phyloP scores from a whole-genome alignment of 2,329 filamentous ascomycete genomes.

The Diaporthe helianthi region DNA sequence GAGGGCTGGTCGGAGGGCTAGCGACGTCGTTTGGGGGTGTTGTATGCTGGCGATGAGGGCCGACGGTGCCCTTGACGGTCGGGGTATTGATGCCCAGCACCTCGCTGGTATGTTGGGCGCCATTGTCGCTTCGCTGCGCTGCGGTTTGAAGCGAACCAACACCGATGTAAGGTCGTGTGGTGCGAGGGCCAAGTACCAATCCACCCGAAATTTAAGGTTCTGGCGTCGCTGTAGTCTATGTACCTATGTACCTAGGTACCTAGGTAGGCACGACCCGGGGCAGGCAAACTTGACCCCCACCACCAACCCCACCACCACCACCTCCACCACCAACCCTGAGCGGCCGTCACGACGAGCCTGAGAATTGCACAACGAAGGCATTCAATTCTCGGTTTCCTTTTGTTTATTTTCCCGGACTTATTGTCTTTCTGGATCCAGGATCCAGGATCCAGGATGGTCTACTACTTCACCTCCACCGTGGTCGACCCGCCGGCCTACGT shows the following conservation, averaged over 20 bases:
- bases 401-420: background rate
- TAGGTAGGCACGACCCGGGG: no score
- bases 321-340: background rate
- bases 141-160: background rate
- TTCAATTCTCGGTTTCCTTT: background rate
- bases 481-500: slow-evolving; percentile 85
- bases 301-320: no score
- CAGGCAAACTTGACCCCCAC: no score
- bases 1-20: slow-evolving; percentile 44
- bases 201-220: slow-evolving; percentile 30
- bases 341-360: background rate
- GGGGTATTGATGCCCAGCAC: slow-evolving; percentile 51
- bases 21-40: slow-evolving; percentile 36
- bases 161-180: background rate
- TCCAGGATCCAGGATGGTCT: slow-evolving; percentile 81
- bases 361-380: background rate
- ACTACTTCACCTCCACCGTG: slow-evolving; percentile 89
- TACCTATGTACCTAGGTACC: no score
- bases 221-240: slow-evolving; percentile 25
- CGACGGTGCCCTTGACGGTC: slow-evolving; percentile 20
- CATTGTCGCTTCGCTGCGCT: slow-evolving; percentile 46
- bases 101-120: slow-evolving; percentile 53
- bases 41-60: slow-evolving; percentile 39
- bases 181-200: background rate
- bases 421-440: slow-evolving; percentile 46